Conservation (phyloP, 306 rosid species). For the Rosa chinensis region DNA sequence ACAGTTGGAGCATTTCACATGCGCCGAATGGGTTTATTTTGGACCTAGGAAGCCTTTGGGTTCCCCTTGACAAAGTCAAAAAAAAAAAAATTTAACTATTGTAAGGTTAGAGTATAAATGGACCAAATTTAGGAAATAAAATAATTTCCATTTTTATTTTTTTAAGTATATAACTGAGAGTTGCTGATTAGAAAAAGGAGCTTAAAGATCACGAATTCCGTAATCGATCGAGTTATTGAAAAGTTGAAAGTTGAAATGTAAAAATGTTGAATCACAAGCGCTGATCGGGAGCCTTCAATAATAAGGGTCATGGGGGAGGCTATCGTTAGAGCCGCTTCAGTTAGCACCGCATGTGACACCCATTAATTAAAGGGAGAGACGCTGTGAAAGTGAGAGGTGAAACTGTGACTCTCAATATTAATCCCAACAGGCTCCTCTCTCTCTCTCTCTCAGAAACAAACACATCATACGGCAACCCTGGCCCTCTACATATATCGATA, state of each 20-base stretch:
- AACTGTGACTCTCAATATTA: constrained; percentile 48
- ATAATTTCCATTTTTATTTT: too few relatives aligned
- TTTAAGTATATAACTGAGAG: neutral
- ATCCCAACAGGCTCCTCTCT: constrained; percentile 36
- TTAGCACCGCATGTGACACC: constrained; percentile 51
- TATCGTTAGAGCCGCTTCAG: constrained; percentile 56
- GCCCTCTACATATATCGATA: neutral
- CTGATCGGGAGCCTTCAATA: constrained; percentile 2
- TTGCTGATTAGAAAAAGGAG: neutral
- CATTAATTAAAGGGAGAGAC: constrained; percentile 48
- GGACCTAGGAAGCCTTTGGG: too few relatives aligned
- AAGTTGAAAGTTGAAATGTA: constrained; percentile 23
- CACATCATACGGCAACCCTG: constrained; percentile 13
- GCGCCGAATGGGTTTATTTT: too few relatives aligned
- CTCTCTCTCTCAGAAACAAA: constrained; percentile 6
- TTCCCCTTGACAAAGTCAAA: too few relatives aligned
- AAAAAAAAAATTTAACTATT: too few relatives aligned
- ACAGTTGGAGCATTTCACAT: too few relatives aligned
- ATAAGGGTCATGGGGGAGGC: constrained; percentile 38
- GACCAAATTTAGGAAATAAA: too few relatives aligned
- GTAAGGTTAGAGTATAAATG: too few relatives aligned
- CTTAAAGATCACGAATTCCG: constrained; percentile 4
- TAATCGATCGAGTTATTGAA: constrained; percentile 11
- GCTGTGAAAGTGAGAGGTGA: constrained; percentile 51
- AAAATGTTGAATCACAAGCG: constrained; percentile 10